Evolutionary conservation across 208 protist genomes (phyloP).

Genomic region (Trypanosoma conorhini): DNA sequence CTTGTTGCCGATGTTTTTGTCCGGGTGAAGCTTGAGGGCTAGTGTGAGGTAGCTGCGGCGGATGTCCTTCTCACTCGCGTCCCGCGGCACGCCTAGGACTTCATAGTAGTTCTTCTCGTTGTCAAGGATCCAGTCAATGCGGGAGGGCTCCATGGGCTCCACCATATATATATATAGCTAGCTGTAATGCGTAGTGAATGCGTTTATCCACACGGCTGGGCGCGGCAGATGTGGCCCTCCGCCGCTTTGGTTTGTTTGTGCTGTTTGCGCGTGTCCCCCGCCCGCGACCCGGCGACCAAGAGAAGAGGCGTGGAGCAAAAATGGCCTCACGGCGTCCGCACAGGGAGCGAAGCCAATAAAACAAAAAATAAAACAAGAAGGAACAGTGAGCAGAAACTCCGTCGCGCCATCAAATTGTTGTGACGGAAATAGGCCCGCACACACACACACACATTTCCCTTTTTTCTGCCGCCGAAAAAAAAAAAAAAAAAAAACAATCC

Average conservation of each 20-base stretch:
- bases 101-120: constrained; percentile 41
- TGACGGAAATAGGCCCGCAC: not conserved
- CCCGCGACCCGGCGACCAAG: not conserved
- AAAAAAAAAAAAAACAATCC: constrained; percentile 7
- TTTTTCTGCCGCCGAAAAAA: not conserved
- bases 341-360: not conserved
- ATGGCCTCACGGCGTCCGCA: not conserved
- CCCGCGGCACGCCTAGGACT: constrained; percentile 28
- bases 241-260: not conserved
- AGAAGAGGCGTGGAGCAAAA: not conserved
- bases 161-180: not conserved
- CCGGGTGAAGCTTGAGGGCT: constrained; percentile 58
- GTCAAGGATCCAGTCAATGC: constrained; percentile 34
- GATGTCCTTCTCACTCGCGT: constrained; percentile 31
- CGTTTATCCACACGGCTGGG: not conserved
- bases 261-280: not conserved
- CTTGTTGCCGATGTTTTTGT: constrained; percentile 44
- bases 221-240: not conserved
- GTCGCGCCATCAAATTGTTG: not conserved
- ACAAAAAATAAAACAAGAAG: not conserved
- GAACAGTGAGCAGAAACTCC: not conserved
- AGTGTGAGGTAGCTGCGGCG: constrained; percentile 44
- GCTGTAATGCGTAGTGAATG: too few relatives aligned
- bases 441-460: not conserved
- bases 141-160: constrained; percentile 12